A percentile compares a stretch with the other conserved stretches of the same genome.
Conservation (phyloP, 768 basidiomycete genomes). For the Kwoniella sp. region DNA sequence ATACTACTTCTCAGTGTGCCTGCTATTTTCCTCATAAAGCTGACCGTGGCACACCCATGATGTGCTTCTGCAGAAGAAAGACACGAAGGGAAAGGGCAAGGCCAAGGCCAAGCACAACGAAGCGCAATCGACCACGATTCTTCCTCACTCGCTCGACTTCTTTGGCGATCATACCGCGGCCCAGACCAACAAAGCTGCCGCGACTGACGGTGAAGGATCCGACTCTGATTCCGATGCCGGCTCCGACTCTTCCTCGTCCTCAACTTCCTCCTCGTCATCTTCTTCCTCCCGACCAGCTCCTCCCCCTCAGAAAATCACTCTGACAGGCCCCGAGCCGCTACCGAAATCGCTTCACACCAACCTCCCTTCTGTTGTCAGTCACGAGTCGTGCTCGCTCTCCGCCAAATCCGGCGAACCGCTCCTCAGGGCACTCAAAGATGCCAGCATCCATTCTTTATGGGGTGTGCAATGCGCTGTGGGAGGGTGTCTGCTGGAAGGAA, state of each 20-base stretch:
- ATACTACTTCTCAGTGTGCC: no score
- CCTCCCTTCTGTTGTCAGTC: slow-evolving; percentile 41
- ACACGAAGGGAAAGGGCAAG: slow-evolving; percentile 42
- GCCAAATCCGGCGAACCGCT: slow-evolving; percentile 29
- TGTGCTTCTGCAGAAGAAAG: slow-evolving; percentile 26
- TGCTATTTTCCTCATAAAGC: no score
- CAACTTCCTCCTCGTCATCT: slow-evolving; percentile 35
- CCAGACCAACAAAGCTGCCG: slow-evolving; percentile 56
- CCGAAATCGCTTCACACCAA: slow-evolving; percentile 46
- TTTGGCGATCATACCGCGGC: slow-evolving; percentile 70
- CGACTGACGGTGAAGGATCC: slow-evolving; percentile 41
- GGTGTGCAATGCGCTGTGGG: slow-evolving; percentile 50
- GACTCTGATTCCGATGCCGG: slow-evolving; percentile 24
- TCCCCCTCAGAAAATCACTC: slow-evolving; percentile 51
- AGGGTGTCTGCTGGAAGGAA: slow-evolving; percentile 55
- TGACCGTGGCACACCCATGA: not conserved
- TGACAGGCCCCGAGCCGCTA: slow-evolving; percentile 47
- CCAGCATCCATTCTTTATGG: slow-evolving; percentile 44
- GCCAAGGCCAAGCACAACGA: not conserved
- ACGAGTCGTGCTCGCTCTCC: slow-evolving; percentile 21
- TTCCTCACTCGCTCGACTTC: slow-evolving; percentile 80
- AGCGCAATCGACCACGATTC: not conserved
- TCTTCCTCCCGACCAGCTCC: slow-evolving; percentile 40
- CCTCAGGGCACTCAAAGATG: slow-evolving; percentile 28
- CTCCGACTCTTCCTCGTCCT: slow-evolving; percentile 21